Conservation (phyloP, 2,329 filamentous ascomycete genomes). For the Claviceps africana region DNA sequence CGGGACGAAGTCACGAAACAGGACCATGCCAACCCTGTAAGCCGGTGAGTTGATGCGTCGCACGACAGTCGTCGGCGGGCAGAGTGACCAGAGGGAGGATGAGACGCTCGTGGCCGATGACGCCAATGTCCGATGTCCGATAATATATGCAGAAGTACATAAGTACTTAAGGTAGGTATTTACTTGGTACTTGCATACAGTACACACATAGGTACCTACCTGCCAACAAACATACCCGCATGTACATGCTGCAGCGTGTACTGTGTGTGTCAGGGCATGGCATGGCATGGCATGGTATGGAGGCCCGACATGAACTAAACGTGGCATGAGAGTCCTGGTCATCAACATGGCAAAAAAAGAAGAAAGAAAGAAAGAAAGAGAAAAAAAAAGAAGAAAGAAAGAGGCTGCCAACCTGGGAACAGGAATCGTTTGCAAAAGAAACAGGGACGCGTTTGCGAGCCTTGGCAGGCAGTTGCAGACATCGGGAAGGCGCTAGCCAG, state of each 20-base stretch:
- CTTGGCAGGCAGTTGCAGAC: background rate
- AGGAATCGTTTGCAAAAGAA: background rate
- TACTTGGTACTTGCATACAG: too few species aligned
- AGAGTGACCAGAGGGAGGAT: background rate
- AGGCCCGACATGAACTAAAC: background rate
- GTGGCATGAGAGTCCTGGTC: background rate
- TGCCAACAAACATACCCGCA: too few species aligned
- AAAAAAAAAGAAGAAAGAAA: too few species aligned
- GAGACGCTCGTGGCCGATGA: background rate
- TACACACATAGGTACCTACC: too few species aligned
- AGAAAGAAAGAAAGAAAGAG: too few species aligned
- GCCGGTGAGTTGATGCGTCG: conserved; percentile 5
- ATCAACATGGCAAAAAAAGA: background rate
- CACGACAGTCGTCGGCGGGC: background rate
- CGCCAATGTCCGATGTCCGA: conserved; percentile 3
- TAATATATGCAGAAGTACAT: background rate
- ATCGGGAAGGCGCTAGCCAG: background rate
- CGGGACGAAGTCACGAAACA: background rate
- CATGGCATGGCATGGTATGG: too few species aligned
- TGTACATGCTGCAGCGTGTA: too few species aligned
- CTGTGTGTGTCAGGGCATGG: too few species aligned
- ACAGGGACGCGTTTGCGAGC: background rate
- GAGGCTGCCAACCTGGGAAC: too few species aligned
- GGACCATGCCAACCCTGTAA: conserved; percentile 3
- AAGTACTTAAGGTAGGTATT: too few species aligned